phyloP scores from a whole-genome alignment of 2,329 filamentous ascomycete species.

The Fusarium vanettenii region DNA sequence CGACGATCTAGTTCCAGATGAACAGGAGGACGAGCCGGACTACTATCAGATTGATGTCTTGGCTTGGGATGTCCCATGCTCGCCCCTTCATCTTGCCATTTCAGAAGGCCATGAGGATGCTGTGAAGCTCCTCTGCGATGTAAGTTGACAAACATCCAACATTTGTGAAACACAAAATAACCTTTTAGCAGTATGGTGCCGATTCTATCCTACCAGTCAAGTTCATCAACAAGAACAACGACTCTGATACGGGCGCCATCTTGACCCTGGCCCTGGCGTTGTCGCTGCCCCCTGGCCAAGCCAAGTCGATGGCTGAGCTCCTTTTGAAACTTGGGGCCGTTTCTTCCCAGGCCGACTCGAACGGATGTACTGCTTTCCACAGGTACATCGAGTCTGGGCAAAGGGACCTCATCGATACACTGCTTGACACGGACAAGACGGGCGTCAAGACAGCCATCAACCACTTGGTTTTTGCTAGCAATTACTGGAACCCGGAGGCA shows the following conservation, averaged over 20 bases:
- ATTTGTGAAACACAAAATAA: constrained; percentile 6
- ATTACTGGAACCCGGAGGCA: constrained; percentile 49
- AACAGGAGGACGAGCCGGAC: constrained; percentile 75
- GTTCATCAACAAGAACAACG: constrained; percentile 61
- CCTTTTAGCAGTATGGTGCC: constrained; percentile 73
- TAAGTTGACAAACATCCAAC: constrained; percentile 42
- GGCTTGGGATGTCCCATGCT: constrained; percentile 82
- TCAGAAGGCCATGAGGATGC: constrained; percentile 75
- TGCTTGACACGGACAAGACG: constrained; percentile 68
- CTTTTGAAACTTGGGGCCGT: constrained; percentile 79
- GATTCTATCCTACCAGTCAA: constrained; percentile 83
- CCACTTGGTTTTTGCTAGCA: constrained; percentile 63
- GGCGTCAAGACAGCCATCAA: constrained; percentile 74
- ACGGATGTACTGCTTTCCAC: constrained; percentile 74
- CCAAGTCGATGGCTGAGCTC: constrained; percentile 71
- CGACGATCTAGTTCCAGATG: constrained; percentile 62
- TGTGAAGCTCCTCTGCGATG: constrained; percentile 75
- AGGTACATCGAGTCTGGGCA: constrained; percentile 67
- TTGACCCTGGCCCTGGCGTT: constrained; percentile 77
- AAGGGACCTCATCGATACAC: constrained; percentile 58
- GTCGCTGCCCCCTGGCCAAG: constrained; percentile 70
- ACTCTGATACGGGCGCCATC: constrained; percentile 68
- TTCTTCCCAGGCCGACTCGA: constrained; percentile 76
- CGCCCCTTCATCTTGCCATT: constrained; percentile 83
- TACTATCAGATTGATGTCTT: constrained; percentile 81